Base-by-base conservation (phyloP, 805 yeast genomes). In the Pichia sporocuriosa region DNA sequence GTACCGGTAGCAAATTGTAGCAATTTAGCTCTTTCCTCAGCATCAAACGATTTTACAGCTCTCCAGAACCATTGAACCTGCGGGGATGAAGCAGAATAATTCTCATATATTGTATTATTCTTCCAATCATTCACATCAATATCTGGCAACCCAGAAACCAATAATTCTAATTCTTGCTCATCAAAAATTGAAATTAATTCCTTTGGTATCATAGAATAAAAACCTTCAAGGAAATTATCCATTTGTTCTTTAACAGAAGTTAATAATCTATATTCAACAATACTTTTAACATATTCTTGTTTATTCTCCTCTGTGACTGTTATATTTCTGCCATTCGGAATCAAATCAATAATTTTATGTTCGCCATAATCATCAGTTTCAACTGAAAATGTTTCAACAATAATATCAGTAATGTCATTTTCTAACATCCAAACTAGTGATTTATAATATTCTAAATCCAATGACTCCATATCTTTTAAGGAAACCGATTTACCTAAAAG, bases 61-160 rank as follows among this genome's bases (percentile, higher is more conserved):
- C 97, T 72, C 99, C 99, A 93, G 65, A 93, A 93, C 85, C 97
- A 90, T 56, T 83, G 88, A 43, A 93, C 81, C 57, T 89, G 97
- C 24, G 85, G 79, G 2, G 95, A 84, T 2, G 84, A 72, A 1
- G 89, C 72, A 0, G 87, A 75, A 59, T 90, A 93, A 57, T 88
- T 90, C 36, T 75, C 81, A 62, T 93, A 83, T 1, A 67, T 70
- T 1, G 96, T 77, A 58, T 93, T 84, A 55, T 78, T 81, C 50
- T 84, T 84, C 99, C 99, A 93, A 58, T 93, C 99, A 51, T 81
- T 86, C 17, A 90, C 90, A 64, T 87, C 96, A 54, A 93, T 88
- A 54, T 90, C 96, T 2, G 99, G 98, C 53, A 93, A 69, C 3
- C 99, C 99, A 27, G 95, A 84, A 32, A 93, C 84, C 51, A 93